Evolutionary conservation across 306 rosid genomes (phyloP), one percentile per base, ranked within the genome.

Genomic region (Vicia faba): DNA sequence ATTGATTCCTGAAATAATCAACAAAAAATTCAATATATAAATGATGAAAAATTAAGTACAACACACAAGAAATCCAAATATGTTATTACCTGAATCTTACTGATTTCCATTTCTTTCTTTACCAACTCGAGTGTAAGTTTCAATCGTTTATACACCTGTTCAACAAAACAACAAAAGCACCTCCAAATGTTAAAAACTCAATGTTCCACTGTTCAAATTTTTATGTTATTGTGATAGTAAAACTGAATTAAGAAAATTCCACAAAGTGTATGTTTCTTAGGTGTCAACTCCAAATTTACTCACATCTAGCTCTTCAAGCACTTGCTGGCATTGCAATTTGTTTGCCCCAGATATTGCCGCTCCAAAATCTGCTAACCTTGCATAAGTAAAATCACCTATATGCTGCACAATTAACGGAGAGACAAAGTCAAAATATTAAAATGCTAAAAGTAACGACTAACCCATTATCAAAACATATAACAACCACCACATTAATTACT

Each of bases 311-410:
- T 95, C 99, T 84, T 88, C 99, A 85, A 95, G 99, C 64, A 95
- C 99, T 85, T 83, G 75, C 64, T 95, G 99, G 79, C 99, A 88
- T 75, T 88, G 97, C 69, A 88, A 82, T 81, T 95, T 95, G 80
- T 95, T 95, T 58, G 96, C 99, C 74, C 99, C 99, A 61, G 99
- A 95, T 85, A 95, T 95, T 43, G 99, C 99, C 76, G 99, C 97
- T 79, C 96, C 97, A 82, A 95, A 95, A 85, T 95, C 99, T 61
- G 99, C 99, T 73, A 90, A 87, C 85, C 96, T 88, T 54, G 99
- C 91, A 65, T 82, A 82, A 77, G 95, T 95, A 80, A 95, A 95
- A 81, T 95, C 99, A 56, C 99, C 99, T 69, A 95, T 85, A 80
- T 95, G 99, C 99, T 95, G 91, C 85, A 81, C 49, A 78, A 60